These are phyloP conservation scores for Phytophthora sp. DNA, from an alignment of 352 stramenopile genomes.

Conservation along the genomic window DNA sequence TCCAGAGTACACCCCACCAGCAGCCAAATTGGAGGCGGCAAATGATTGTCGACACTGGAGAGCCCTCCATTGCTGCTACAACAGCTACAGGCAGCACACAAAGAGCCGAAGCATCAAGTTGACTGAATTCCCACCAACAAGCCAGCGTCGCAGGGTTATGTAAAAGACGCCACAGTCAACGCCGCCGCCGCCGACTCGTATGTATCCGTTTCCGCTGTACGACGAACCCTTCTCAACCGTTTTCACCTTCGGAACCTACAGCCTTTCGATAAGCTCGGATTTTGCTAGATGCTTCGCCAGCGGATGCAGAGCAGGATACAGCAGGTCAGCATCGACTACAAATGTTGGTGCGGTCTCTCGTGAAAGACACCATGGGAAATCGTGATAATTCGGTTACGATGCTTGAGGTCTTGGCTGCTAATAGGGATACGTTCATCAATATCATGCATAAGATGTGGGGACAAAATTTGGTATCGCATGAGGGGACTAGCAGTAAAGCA, in stretches of 20 bases:
- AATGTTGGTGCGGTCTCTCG: background rate
- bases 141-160: too few species aligned
- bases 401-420: background rate
- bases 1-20: too few species aligned
- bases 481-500: background rate
- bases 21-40: too few species aligned
- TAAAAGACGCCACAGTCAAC: too few species aligned
- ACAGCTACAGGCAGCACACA: too few species aligned
- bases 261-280: background rate
- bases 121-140: too few species aligned
- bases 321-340: slow-evolving; percentile 3
- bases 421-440: background rate
- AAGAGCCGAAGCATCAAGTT: too few species aligned
- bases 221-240: background rate
- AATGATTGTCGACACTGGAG: too few species aligned
- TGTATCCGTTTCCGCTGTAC: background rate
- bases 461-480: background rate
- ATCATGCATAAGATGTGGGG: background rate
- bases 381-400: background rate
- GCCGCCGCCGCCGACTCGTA: background rate
- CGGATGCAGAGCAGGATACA: too few species aligned
- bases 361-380: background rate
- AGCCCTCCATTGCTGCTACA: too few species aligned
- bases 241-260: background rate
- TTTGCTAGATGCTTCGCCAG: slow-evolving; percentile 1